phyloP scores from a whole-genome alignment of 192 early-diverging fungal species.

The Geranomyces michiganensis region DNA sequence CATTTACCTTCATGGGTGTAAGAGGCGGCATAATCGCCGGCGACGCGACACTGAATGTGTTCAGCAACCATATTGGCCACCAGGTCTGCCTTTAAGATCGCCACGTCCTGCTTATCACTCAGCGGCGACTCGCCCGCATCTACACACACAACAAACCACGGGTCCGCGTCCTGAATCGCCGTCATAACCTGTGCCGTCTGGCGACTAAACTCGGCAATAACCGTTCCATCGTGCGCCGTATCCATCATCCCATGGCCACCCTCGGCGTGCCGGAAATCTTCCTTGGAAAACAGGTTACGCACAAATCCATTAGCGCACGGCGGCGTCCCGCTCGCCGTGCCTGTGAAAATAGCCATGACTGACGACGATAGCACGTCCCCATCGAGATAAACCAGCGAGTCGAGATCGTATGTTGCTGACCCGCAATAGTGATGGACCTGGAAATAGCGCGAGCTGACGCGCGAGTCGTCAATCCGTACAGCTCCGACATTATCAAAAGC shows the following conservation, averaged over 20 bases:
- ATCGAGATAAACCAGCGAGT: constrained; percentile 76
- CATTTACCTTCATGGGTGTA: constrained; percentile 27
- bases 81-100: constrained; percentile 54
- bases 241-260: not conserved
- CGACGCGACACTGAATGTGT: constrained; percentile 27
- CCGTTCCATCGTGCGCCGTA: not conserved
- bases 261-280: not conserved
- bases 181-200: constrained; percentile 16
- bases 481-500: constrained; percentile 21
- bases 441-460: constrained; percentile 60
- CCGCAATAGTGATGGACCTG: constrained; percentile 80
- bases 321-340: not conserved
- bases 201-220: constrained; percentile 4
- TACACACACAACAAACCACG: constrained; percentile 31
- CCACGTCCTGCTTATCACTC: constrained; percentile 61
- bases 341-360: constrained; percentile 52
- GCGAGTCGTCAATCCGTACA: constrained; percentile 30
- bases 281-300: constrained; percentile 29
- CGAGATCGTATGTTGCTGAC: constrained; percentile 67
- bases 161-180: constrained; percentile 23
- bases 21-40: constrained; percentile 28
- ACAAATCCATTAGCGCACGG: constrained; percentile 33
- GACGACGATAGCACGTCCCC: constrained; percentile 77
- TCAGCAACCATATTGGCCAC: constrained; percentile 9
- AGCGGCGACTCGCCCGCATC: constrained; percentile 25